A percentile compares a stretch with the other conserved stretches of the same genome.
phyloP scores from a whole-genome alignment of 2,329 filamentous ascomycete species.

The Lojkania enalia region DNA sequence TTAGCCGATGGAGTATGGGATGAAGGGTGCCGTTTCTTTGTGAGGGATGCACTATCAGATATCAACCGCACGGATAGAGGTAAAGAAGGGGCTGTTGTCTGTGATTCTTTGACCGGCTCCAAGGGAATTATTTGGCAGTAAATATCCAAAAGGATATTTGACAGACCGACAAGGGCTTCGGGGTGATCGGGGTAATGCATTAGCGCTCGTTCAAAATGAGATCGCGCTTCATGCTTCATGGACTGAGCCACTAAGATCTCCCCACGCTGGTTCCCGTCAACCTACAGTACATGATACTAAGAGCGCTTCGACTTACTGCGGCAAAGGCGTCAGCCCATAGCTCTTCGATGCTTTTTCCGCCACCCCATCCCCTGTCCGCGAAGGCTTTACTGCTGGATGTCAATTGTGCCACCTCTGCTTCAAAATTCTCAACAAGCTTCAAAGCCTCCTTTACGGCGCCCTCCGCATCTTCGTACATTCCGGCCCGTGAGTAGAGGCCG shows the following conservation, averaged over 20 bases:
- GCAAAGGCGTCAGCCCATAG: constrained; percentile 82
- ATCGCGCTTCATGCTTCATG: constrained; percentile 69
- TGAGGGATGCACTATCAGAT: constrained; percentile 9
- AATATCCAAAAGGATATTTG: constrained; percentile 83
- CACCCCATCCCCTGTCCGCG: constrained; percentile 72
- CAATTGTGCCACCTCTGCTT: constrained; percentile 66
- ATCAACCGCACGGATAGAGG: constrained; percentile 13
- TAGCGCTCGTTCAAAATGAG: constrained; percentile 80
- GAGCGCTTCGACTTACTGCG: constrained; percentile 62
- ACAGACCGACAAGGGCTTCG: constrained; percentile 77
- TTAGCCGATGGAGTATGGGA: constrained; percentile 49
- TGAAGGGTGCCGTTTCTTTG: constrained; percentile 53
- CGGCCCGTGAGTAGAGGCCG: constrained; percentile 81
- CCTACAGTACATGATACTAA: background rate
- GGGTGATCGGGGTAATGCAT: constrained; percentile 79
- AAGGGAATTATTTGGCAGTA: constrained; percentile 67
- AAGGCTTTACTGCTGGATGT: constrained; percentile 65
- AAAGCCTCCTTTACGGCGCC: constrained; percentile 81
- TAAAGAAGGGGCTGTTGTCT: constrained; percentile 13
- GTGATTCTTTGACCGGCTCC: constrained; percentile 54
- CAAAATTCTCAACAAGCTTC: constrained; percentile 72
- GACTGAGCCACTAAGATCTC: constrained; percentile 65
- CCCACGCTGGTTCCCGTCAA: constrained; percentile 60
- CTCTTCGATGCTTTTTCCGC: constrained; percentile 79
- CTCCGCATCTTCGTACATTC: constrained; percentile 76